Evolutionary conservation across 495 filamentous ascomycete species (phyloP).

Genomic region (Pyrenula aspistea): DNA sequence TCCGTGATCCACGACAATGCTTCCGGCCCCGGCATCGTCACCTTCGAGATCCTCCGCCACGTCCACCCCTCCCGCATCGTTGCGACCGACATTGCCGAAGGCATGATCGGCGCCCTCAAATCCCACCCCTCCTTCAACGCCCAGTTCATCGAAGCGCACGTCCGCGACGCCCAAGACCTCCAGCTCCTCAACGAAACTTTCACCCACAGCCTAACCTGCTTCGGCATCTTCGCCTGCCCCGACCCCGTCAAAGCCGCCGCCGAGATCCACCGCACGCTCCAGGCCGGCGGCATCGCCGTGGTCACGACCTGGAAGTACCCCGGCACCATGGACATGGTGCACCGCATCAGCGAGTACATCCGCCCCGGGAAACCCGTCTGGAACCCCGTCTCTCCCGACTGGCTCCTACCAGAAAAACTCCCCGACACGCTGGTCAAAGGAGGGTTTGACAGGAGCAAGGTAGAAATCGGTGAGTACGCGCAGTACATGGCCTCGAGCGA

Average conservation of each 20-base stretch:
- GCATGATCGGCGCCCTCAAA: constrained; percentile 9
- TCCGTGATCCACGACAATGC: constrained; percentile 22
- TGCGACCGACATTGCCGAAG: constrained; percentile 14
- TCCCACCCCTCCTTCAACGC: constrained; percentile 10
- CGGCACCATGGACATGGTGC: constrained; percentile 3
- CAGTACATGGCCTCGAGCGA: neutral
- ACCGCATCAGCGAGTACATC: neutral
- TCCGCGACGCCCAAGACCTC: neutral
- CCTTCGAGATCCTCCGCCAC: constrained; percentile 1
- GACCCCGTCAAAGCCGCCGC: constrained; percentile 12
- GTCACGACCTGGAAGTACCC: constrained; percentile 21
- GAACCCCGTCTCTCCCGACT: neutral
- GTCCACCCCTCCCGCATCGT: constrained; percentile 10
- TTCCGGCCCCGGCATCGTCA: constrained; percentile 16
- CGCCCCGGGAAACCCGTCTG: neutral
- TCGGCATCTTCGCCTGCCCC: constrained; percentile 20
- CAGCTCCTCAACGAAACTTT: constrained; percentile 12
- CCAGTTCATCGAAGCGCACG: constrained; percentile 1
- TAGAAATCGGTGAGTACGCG: neutral
- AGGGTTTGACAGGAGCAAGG: neutral
- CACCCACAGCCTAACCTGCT: constrained; percentile 27
- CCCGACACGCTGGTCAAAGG: neutral
- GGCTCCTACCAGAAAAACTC: neutral
- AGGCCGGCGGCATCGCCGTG: constrained; percentile 18
- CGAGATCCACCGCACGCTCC: constrained; percentile 23